Base-by-base conservation (phyloP, 2,329 filamentous ascomycete species). In the Taxawa tesnikishii region DNA sequence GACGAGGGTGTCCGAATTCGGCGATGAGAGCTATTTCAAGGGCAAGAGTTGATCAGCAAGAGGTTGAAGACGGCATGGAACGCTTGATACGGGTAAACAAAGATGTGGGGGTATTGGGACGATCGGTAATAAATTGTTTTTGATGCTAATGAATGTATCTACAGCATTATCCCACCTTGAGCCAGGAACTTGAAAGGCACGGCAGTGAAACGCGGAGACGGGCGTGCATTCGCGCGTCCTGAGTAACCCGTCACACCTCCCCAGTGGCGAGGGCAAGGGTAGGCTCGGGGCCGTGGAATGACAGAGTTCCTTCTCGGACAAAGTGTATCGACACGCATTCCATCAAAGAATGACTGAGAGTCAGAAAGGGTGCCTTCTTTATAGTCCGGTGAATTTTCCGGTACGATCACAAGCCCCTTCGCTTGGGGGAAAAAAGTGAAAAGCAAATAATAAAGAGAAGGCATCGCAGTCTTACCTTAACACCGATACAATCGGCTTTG, bases 401-500 rank as follows among this genome's bases (percentile, higher is more conserved):
- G 18, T 28, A 25, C 27, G 26, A 19, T 15, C 9, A 24, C 19
- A 23, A n/a, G n/a, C 19, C 8, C 19, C 19, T n/a, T n/a, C n/a
- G n/a, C n/a, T n/a, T n/a, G n/a, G n/a, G n/a, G n/a, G n/a, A n/a
- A 23, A 23, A 23, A 21, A 15, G 16, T 15, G n/a, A 11, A 31
- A n/a, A 25, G 15, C 10, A 17, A 21, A 31, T 26, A 28, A 34
- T 28, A 15, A 31, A 36, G 34, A 33, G 11, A 35, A 39, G 34
- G 38, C 31, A 31, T 32, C 39, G 36, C 31, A 12, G 10, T 42
- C 60, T 51, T 60, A 68, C 62, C 59, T 59, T 46, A 31, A 60
- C 43, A 38, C 55, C 50, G 14, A 37, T 35, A 44, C 83, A 87
- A 54, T 96, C 82, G 2, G 59, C 55, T 38, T 75, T 66, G 1